A percentile compares a stretch with the other conserved stretches of the same genome.
These are phyloP conservation scores for Colletotrichum somersetense DNA, from an alignment of 2,329 filamentous ascomycete genomes.

Conservation along the genomic window DNA sequence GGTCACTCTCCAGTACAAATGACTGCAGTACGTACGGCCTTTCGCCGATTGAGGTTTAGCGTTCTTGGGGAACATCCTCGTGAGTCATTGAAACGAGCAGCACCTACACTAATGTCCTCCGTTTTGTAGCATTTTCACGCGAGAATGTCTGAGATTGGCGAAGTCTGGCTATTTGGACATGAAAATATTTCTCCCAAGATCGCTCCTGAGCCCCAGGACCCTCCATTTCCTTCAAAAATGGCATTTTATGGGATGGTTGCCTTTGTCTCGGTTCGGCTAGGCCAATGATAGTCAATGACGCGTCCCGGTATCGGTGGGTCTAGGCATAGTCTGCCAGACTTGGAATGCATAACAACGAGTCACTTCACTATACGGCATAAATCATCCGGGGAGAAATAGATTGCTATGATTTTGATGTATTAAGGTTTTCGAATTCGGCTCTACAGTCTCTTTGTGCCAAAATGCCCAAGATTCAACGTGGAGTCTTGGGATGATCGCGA, in stretches of 20 bases:
- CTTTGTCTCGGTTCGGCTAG: not conserved
- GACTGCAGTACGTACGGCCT: not conserved
- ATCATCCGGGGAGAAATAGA: not conserved
- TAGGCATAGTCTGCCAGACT: not conserved
- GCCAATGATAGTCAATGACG: not conserved
- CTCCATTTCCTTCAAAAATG: not conserved
- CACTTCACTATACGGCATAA: not conserved
- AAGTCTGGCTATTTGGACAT: not conserved
- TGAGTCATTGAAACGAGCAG: constrained; percentile 9
- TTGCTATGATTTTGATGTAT: not conserved
- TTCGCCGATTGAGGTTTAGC: constrained; percentile 20
- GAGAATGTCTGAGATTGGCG: not conserved
- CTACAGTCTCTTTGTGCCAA: not conserved
- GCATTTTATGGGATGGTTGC: not conserved
- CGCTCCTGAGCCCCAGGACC: not conserved
- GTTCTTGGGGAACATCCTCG: not conserved
- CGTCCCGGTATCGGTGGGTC: not conserved
- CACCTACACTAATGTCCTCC: not conserved
- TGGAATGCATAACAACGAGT: not conserved
- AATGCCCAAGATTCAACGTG: not conserved
- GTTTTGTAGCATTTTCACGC: not conserved
- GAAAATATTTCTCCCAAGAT: too few species aligned
- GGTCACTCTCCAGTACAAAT: not conserved
- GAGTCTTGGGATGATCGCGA: not conserved
- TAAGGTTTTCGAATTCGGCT: not conserved